phyloP scores from a whole-genome alignment of 2,329 filamentous ascomycete species.

The Talaromyces sp. region DNA sequence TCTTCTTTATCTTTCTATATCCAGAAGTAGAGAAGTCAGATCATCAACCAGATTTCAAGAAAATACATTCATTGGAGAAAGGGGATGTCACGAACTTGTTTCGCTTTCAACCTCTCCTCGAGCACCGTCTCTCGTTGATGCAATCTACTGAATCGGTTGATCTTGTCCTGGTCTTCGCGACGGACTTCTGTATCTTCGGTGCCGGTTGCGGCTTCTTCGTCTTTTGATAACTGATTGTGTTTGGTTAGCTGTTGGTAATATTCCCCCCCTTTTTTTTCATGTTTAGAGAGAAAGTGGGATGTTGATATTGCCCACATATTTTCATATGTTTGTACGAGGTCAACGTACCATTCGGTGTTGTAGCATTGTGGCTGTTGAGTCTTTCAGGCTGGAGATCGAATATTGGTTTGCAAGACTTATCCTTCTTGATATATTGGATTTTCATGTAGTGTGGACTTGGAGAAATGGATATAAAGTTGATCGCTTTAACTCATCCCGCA shows the following conservation, averaged over 20 bases:
- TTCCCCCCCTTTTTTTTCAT: neutral
- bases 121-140: constrained; percentile 78
- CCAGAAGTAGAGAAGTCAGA: neutral
- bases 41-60: no score
- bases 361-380: constrained; percentile 40
- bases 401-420: neutral
- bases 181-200: constrained; percentile 87
- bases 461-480: neutral
- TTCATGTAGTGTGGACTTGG: neutral
- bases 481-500: neutral
- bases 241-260: neutral
- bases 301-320: neutral
- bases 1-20: constrained; percentile 95
- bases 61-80: neutral
- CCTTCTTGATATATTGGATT: neutral
- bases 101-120: constrained; percentile 73
- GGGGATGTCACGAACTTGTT: constrained; percentile 57
- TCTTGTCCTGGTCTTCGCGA: constrained; percentile 96
- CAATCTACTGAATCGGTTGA: constrained; percentile 93
- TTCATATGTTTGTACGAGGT: neutral
- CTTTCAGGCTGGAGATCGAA: neutral
- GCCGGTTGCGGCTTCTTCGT: constrained; percentile 68
- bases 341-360: constrained; percentile 56
- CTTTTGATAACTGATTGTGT: constrained; percentile 80
- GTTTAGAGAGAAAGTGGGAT: neutral